phyloP scores from a whole-genome alignment of 2,329 filamentous ascomycete species.

The Fusarium tupiense region DNA sequence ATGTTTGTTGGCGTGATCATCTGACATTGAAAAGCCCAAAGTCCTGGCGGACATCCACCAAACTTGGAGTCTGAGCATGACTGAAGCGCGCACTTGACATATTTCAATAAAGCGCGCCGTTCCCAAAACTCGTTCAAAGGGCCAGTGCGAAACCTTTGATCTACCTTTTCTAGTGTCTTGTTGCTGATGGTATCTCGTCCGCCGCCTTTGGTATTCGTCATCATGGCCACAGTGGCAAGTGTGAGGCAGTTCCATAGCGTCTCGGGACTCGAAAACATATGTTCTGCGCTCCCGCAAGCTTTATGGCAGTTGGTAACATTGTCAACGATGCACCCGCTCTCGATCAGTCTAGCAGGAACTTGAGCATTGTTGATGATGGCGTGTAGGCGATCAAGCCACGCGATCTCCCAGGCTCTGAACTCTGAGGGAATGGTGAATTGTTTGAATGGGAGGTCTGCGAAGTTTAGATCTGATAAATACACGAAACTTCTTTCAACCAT shows the following conservation, averaged over 20 bases:
- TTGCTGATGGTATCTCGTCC: background rate
- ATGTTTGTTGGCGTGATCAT: background rate
- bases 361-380: background rate
- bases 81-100: background rate
- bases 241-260: constrained; percentile 24
- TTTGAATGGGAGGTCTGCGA: background rate
- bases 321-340: background rate
- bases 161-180: fast-evolving
- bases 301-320: background rate
- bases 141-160: fast-evolving
- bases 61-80: background rate
- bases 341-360: background rate
- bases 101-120: background rate
- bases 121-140: fast-evolving
- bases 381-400: background rate
- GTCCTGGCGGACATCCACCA: background rate
- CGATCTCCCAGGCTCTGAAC: background rate
- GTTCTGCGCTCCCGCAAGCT: background rate
- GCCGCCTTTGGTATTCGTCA: too few species aligned
- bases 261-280: constrained; percentile 3
- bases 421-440: background rate
- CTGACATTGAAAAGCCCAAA: background rate
- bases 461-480: too few species aligned
- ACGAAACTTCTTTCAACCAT: background rate
- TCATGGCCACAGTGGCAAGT: constrained; percentile 1